These are phyloP conservation scores for Leishmania major DNA, from an alignment of 208 protist species.

Conservation along the genomic window DNA sequence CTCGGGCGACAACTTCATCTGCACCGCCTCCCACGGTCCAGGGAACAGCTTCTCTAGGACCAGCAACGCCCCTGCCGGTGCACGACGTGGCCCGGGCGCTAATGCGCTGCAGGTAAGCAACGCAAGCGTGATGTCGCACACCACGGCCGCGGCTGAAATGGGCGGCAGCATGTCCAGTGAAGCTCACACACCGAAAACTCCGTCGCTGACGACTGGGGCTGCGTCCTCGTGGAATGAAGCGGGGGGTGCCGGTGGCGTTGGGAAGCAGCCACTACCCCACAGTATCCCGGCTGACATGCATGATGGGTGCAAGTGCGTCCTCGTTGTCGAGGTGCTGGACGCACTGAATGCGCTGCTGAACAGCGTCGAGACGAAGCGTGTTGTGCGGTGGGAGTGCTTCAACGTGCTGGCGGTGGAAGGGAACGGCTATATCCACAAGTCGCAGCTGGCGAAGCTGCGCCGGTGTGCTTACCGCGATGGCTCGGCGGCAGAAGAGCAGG, in stretches of 20 bases:
- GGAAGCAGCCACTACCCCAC: background rate
- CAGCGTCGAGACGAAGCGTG: constrained; percentile 43
- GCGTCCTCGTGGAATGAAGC: background rate
- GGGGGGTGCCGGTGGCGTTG: background rate
- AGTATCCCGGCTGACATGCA: constrained; percentile 2
- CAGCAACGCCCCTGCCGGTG: background rate
- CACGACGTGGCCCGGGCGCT: background rate
- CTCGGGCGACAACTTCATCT: constrained; percentile 8
- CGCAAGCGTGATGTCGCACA: background rate
- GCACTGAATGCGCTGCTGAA: constrained; percentile 71
- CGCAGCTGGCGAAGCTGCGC: constrained; percentile 41
- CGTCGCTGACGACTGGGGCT: background rate
- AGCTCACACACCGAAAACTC: background rate
- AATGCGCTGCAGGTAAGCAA: background rate
- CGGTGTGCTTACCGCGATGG: constrained; percentile 27
- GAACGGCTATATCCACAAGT: constrained; percentile 81
- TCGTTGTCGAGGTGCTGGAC: constrained; percentile 55
- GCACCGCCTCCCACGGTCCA: background rate
- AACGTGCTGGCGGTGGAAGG: constrained; percentile 46
- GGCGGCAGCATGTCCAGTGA: background rate
- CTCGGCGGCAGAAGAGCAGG: constrained; percentile 22
- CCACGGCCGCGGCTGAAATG: background rate
- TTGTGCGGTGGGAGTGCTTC: constrained; percentile 77
- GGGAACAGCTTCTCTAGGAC: constrained; percentile 4
- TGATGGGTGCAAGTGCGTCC: constrained; percentile 24